A percentile compares a stretch with the other conserved stretches of the same genome.
Conservation (phyloP, 2,329 filamentous ascomycete genomes). For the Exophiala calicioides region DNA sequence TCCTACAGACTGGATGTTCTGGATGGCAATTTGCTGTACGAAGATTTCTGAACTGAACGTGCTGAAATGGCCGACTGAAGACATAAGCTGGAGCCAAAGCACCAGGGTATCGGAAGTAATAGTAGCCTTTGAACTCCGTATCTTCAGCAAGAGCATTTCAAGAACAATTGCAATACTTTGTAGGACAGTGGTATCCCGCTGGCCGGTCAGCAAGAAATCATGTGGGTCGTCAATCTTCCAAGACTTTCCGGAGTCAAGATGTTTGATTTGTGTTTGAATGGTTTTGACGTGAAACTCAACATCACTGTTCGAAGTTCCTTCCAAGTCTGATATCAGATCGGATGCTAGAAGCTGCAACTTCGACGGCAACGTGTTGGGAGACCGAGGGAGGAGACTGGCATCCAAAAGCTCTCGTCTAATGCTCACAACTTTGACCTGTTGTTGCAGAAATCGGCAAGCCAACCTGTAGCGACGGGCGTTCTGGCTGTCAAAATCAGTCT, state of each 20-base stretch:
- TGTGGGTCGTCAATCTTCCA: conserved; percentile 20
- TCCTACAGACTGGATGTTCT: conserved; percentile 17
- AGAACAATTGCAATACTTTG: conserved; percentile 16
- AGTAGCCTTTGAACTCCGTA: conserved; percentile 7
- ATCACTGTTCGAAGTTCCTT: conserved; percentile 1
- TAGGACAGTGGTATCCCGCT: conserved; percentile 15
- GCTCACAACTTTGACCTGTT: conserved; percentile 29
- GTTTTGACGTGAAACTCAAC: conserved; percentile 37
- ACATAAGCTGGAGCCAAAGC: conserved; percentile 75
- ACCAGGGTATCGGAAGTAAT: conserved; percentile 58
- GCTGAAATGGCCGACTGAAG: conserved; percentile 32
- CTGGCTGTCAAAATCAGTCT: conserved; percentile 59
- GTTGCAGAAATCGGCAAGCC: conserved; percentile 64
- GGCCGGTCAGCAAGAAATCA: conserved; percentile 6
- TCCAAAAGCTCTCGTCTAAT: conserved; percentile 19
- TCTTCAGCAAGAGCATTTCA: conserved; percentile 19
- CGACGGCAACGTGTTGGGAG: background rate
- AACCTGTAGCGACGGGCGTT: conserved; percentile 67
- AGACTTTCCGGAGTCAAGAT: conserved; percentile 37
- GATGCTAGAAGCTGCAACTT: background rate
- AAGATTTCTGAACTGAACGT: conserved; percentile 22
- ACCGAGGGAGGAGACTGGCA: conserved; percentile 8
- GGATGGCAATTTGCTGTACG: conserved; percentile 17
- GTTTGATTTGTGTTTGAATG: conserved; percentile 37
- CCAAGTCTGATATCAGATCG: background rate